Evolutionary conservation across 2,329 filamentous ascomycete species (phyloP), one percentile per base, ranked within the genome.

Genomic region (Fusarium mexicanum): DNA sequence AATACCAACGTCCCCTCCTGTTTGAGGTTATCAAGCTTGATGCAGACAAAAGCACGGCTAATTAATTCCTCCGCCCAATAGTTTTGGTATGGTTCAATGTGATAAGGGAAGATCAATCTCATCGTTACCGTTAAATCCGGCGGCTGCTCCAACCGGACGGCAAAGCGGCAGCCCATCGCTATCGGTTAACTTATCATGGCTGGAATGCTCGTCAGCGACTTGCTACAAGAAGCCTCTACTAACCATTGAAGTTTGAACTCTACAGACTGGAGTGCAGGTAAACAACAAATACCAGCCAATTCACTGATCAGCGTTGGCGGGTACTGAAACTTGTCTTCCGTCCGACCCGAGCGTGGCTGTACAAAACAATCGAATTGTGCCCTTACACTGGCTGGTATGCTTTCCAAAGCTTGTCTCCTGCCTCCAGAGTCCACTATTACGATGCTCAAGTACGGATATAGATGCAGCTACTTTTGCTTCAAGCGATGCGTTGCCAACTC

Each of bases 271-370:
- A 38, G 50, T 38, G 50, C 50, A 61, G 57, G 57, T 63, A 61
- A 73, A 73, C 47, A 71, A 71, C 44, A 41, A 67, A 65, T 51
- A 47, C 31, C 41, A 62, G 53, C 64, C 64, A 61, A 47, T 55
- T 44, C 37, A 66, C 72, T 64, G 60, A 58, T 62, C 61, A 43
- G 60, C 51, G 46, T 48, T 62, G 55, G 71, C 57, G 53, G 44
- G 58, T 71, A 60, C 47, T 60, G 63, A 70, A 70, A 70, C 67
- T 54, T 58, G 58, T 67, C 64, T 58, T 75, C 72, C 69, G 69
- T 75, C 40, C 50, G 41, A 70, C 50, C 72, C 72, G 72, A 75
- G 72, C 31, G 72, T 74, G 72, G 72, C 72, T 74, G 72, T 75
- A 70, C 64, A 62, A 62, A 64, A 57, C 57, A 69, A 74, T 61